A percentile compares a stretch with the other conserved stretches of the same genome.
Conservation (phyloP, 257 asterid genomes). For the Ilex asprella region DNA sequence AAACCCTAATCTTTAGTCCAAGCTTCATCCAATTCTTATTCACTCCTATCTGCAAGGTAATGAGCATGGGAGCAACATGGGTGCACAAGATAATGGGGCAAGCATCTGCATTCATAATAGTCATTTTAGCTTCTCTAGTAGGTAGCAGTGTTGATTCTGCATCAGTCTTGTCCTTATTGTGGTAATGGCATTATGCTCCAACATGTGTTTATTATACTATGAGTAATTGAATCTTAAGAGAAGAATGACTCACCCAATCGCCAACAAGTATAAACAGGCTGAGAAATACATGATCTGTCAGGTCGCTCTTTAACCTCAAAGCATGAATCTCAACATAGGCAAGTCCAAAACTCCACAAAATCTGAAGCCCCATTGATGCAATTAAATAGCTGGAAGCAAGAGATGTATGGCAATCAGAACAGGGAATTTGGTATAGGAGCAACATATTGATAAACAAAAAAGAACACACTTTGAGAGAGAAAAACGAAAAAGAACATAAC, state of each 20-base stretch:
- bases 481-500: background rate
- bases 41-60: background rate
- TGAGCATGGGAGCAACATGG: background rate
- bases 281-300: conserved; percentile 52
- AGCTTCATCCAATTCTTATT: no score
- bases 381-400: conserved; percentile 65
- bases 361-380: conserved; percentile 95
- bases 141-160: background rate
- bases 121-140: no score
- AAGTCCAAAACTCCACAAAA: conserved; percentile 87
- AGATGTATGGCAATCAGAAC: conserved; percentile 19
- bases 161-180: background rate
- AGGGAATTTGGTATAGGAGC: background rate
- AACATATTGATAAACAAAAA: conserved; percentile 5
- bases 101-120: no score
- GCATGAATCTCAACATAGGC: conserved; percentile 83
- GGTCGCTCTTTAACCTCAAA: conserved; percentile 69
- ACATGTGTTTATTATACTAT: background rate
- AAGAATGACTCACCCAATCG: conserved; percentile 65
- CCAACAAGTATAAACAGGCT: conserved; percentile 72
- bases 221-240: conserved; percentile 10
- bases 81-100: background rate
- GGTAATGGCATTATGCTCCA: background rate
- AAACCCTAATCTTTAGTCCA: no score
- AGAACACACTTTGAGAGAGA: background rate